phyloP scores from a whole-genome alignment of 2,329 filamentous ascomycete species.

The Ambrosiella xylebori region DNA sequence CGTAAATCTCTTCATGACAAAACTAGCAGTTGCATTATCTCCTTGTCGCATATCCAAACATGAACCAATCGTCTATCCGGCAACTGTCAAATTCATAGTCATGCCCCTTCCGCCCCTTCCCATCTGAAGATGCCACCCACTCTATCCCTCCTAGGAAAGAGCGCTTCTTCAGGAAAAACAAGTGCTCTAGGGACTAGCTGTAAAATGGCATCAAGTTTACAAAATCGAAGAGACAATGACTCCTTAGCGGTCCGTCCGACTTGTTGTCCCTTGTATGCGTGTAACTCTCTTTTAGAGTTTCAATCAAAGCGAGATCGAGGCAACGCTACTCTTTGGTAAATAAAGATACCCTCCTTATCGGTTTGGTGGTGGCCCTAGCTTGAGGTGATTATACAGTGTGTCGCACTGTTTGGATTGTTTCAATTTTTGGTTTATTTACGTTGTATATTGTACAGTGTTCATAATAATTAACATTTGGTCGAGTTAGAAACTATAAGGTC shows the following conservation, averaged over 20 bases:
- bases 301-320: neutral
- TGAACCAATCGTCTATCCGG: neutral
- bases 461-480: neutral
- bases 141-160: neutral
- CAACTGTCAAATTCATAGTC: neutral
- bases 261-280: neutral
- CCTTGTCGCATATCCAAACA: neutral
- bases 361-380: neutral
- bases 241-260: neutral
- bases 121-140: neutral
- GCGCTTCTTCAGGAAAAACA: neutral
- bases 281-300: neutral
- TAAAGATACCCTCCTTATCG: neutral
- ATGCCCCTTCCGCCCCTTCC: neutral
- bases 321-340: neutral
- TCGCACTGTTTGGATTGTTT: neutral
- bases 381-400: neutral
- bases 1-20: no score
- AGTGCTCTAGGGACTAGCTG: neutral
- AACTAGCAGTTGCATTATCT: neutral
- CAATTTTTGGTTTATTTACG: neutral
- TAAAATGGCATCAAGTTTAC: neutral
- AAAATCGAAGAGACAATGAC: neutral
- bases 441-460: neutral
- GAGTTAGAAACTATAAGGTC: no score